Conservation (phyloP, 2,329 filamentous ascomycete species). For the Apiospora pterosperma region DNA sequence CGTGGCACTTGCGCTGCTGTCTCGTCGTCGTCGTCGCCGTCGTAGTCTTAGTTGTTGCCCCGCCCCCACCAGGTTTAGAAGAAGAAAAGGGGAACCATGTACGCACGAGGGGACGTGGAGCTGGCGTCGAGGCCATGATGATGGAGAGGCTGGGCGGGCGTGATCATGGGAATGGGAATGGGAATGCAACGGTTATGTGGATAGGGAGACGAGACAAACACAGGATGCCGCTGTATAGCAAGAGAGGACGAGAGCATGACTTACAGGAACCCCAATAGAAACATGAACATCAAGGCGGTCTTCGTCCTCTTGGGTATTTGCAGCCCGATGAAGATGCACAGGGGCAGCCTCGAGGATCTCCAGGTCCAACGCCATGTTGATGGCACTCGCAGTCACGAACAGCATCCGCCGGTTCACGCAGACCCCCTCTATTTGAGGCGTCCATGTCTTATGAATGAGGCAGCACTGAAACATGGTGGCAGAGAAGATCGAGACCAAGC, state of each 20-base stretch:
- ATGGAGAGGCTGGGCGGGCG: slow-evolving; percentile 34
- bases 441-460: slow-evolving; percentile 32
- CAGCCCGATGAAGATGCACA: slow-evolving; percentile 37
- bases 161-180: neutral
- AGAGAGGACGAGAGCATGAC: neutral
- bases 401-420: slow-evolving; percentile 30
- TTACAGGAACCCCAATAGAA: slow-evolving; percentile 31
- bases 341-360: slow-evolving; percentile 35
- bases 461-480: slow-evolving; percentile 44
- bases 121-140: slow-evolving; percentile 39
- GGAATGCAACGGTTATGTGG: neutral
- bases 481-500: slow-evolving; percentile 23
- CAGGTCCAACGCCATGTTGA: slow-evolving; percentile 40
- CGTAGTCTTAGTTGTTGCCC: slow-evolving; percentile 5
- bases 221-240: too few relatives aligned
- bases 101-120: slow-evolving; percentile 35
- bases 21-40: slow-evolving; percentile 7
- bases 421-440: slow-evolving; percentile 16
- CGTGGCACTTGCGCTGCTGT: neutral
- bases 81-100: slow-evolving; percentile 28
- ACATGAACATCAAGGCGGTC: slow-evolving; percentile 35
- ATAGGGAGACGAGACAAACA: neutral
- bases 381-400: slow-evolving; percentile 30
- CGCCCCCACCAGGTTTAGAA: slow-evolving; percentile 7
- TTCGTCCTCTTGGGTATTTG: slow-evolving; percentile 35